phyloP scores from a whole-genome alignment of 306 rosid species.

The Alnus glutinosa region DNA sequence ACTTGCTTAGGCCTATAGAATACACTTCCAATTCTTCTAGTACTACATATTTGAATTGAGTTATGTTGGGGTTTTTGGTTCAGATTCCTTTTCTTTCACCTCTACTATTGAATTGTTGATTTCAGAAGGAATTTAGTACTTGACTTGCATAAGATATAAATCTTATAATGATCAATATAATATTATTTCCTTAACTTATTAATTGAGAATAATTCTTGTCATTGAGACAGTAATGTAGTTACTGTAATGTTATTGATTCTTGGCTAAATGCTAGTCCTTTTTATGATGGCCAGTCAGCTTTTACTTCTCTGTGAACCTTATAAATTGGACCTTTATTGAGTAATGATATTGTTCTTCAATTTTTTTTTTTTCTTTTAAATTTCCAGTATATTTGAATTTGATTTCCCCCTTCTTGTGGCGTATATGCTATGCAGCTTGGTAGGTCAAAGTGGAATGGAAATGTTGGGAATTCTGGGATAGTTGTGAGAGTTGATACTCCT shows the following conservation, averaged over 20 bases:
- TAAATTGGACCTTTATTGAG: neutral
- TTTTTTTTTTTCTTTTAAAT: neutral
- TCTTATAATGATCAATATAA: too few relatives aligned
- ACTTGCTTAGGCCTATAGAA: neutral
- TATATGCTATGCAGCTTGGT: slow-evolving; percentile 61
- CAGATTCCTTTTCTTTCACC: too few relatives aligned
- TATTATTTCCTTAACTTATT: neutral
- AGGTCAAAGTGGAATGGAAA: slow-evolving; percentile 98
- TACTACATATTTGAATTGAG: neutral
- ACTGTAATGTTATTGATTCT: neutral
- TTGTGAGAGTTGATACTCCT: slow-evolving; percentile 76
- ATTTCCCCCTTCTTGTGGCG: neutral
- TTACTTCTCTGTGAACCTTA: neutral
- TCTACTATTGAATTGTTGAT: too few relatives aligned
- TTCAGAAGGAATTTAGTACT: too few relatives aligned
- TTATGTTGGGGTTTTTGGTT: too few relatives aligned
- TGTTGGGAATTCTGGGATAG: slow-evolving; percentile 82
- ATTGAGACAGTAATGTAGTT: too few relatives aligned
- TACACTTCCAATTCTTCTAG: neutral
- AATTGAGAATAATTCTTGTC: neutral
- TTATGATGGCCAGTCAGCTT: neutral
- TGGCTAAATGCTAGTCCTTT: neutral
- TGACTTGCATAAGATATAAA: too few relatives aligned
- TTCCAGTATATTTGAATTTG: neutral
- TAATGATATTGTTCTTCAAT: slow-evolving; percentile 5